Evolutionary conservation across 345 rosid species (phyloP), one percentile per base, ranked within the genome.

Genomic region (Cardamine chenopodiifolia): DNA sequence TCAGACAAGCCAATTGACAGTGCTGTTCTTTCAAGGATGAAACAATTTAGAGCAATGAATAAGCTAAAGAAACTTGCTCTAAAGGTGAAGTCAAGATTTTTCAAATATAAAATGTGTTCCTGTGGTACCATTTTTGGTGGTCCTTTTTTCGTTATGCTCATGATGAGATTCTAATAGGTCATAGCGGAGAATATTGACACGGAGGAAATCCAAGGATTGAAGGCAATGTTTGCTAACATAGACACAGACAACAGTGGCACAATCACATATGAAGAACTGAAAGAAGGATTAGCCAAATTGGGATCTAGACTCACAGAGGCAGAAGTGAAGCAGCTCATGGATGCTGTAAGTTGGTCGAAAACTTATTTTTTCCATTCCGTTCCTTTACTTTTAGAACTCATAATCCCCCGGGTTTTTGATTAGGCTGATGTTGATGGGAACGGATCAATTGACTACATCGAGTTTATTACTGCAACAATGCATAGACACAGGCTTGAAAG

Each of bases 341-440:
- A 91, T 71, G 98, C 97, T 76, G 97, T 94, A 83, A 86, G 93
- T 64, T 55, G 44, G 20, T 62, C 15, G 44, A 28, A 47, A 25
- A 53, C 54, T 28, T 5, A 0, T 26, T 42, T 42, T 62, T 2
- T 5, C 35, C 68, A 26, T 62, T 69, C 9, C 2, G 1, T 52
- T 69, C 73, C 48, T 37, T 62, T 15, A 28, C 35, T 25, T 60
- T 17, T 7, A 59, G n/a, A 25, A 50, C 71, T 20, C 54, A 29
- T 52, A 39, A 58, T 35, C 19, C 14, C 19, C 12, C 17, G 8
- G 39, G 48, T 6, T 49, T 54, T 53, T 50, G 57, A 54, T 70
- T 82, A 93, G 97, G 97, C 98, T 82, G 97, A 94, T 83, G 93
- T 90, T 71, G 97, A 95, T 81, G 97, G 96, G 71, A 89, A 90